Evolutionary conservation across 345 rosid species (phyloP).

Genomic region (Populus alba): DNA sequence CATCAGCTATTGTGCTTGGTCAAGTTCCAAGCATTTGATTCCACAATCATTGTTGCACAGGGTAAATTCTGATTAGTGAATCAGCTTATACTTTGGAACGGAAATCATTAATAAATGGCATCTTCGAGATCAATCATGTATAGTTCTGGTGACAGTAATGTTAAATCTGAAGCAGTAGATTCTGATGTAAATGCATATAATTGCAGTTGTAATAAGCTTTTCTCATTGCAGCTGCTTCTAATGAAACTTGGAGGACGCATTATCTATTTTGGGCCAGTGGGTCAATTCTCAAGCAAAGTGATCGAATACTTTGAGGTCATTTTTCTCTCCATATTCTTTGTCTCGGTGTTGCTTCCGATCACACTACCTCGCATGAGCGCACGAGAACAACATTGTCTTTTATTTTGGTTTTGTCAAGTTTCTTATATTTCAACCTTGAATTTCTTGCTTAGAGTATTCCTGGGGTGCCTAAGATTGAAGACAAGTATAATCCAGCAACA

Average conservation of each 20-base stretch:
- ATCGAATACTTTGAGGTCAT: slow-evolving; percentile 24
- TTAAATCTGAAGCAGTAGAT: too few relatives aligned
- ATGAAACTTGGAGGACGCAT: slow-evolving; percentile 59
- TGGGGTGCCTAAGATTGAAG: slow-evolving; percentile 57
- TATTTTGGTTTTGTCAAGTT: not conserved
- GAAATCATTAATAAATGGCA: too few relatives aligned
- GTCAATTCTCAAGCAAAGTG: slow-evolving; percentile 51
- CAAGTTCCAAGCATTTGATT: too few relatives aligned
- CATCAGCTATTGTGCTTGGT: too few relatives aligned
- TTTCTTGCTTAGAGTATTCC: slow-evolving; percentile 39
- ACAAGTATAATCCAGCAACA: slow-evolving; percentile 74
- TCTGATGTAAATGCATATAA: not conserved
- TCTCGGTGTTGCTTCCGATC: not conserved
- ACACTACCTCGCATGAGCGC: not conserved
- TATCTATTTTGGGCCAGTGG: slow-evolving; percentile 69
- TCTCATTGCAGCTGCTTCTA: slow-evolving; percentile 50
- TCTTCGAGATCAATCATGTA: too few relatives aligned
- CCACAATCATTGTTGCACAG: too few relatives aligned
- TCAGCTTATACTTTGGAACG: too few relatives aligned
- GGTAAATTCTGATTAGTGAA: too few relatives aligned
- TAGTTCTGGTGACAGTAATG: too few relatives aligned
- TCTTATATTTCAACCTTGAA: not conserved
- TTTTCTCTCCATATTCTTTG: not conserved
- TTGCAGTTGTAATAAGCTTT: not conserved
- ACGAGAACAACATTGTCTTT: too few relatives aligned